Conservation (phyloP, 345 rosid species). For the Excoecaria agallocha region DNA sequence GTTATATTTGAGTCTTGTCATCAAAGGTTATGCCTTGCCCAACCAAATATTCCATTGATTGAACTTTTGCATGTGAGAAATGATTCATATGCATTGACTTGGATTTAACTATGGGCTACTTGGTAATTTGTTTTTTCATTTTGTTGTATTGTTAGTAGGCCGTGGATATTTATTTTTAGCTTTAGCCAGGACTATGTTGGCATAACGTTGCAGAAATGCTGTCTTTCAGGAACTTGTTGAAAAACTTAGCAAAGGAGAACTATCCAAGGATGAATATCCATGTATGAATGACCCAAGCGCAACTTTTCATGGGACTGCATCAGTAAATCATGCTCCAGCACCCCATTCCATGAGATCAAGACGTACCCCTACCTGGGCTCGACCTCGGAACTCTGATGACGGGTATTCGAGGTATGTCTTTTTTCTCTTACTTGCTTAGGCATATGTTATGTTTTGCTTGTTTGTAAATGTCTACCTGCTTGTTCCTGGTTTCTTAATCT, state of each 20-base stretch:
- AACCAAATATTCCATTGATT: not conserved
- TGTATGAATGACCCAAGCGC: constrained; percentile 91
- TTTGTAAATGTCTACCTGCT: not conserved
- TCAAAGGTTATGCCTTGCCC: not conserved
- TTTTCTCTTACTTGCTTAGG: not conserved
- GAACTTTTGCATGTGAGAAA: not conserved
- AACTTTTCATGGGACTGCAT: constrained; percentile 61
- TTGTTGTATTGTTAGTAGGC: not conserved
- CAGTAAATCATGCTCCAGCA: constrained; percentile 41
- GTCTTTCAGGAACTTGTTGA: constrained; percentile 74
- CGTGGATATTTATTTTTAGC: not conserved
- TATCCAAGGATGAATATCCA: constrained; percentile 84
- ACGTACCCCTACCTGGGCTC: constrained; percentile 71
- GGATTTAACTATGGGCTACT: not conserved
- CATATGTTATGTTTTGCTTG: not conserved
- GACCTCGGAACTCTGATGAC: constrained; percentile 57
- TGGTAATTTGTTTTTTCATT: not conserved
- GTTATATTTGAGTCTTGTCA: not conserved
- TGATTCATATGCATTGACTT: not conserved
- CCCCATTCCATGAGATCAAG: constrained; percentile 95
- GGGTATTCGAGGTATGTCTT: constrained; percentile 78
- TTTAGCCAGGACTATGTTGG: not conserved
- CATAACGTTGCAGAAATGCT: not conserved
- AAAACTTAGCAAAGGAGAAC: constrained; percentile 78
- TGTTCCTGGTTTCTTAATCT: constrained; percentile 1